A percentile compares a stretch with the other conserved stretches of the same genome.
Evolutionary conservation across 371 early-diverging fungal species (phyloP).

Genomic region (Mortierella sp.): DNA sequence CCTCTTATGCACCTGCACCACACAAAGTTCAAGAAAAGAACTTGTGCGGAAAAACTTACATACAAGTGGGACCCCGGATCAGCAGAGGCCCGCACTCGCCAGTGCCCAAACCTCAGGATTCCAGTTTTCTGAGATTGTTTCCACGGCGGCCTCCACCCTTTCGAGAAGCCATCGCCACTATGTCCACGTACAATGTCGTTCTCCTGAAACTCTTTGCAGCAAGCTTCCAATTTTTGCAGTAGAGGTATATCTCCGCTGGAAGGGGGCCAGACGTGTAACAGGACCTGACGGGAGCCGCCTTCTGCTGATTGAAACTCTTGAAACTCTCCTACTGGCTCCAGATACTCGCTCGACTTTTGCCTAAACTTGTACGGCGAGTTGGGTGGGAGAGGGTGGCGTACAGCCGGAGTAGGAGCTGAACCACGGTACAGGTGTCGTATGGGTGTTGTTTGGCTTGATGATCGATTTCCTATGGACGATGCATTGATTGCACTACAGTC

Average conservation of each 20-base stretch:
- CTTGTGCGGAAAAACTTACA: conserved; percentile 33
- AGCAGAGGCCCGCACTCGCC: conserved; percentile 46
- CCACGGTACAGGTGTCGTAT: conserved; percentile 31
- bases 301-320: conserved; percentile 55
- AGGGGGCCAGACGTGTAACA: conserved; percentile 54
- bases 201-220: conserved; percentile 49
- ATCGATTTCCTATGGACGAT: background rate
- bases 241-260: conserved; percentile 24
- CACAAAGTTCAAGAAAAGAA: too few species aligned
- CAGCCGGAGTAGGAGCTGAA: conserved; percentile 12
- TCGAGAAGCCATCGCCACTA: conserved; percentile 51
- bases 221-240: conserved; percentile 38
- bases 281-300: conserved; percentile 49
- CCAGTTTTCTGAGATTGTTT: conserved; percentile 46
- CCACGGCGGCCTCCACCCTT: conserved; percentile 53
- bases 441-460: conserved; percentile 1
- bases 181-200: conserved; percentile 52
- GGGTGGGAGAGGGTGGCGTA: conserved; percentile 30
- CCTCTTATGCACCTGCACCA: too few species aligned
- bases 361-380: conserved; percentile 40
- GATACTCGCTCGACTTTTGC: conserved; percentile 29
- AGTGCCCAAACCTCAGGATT: conserved; percentile 49
- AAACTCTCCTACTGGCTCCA: conserved; percentile 50
- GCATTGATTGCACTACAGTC: too few species aligned
- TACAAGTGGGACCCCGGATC: conserved; percentile 29